Percentiles rank a stretch among this genome's conserved stretches.
Evolutionary conservation across 2,329 filamentous ascomycete genomes (phyloP).

Genomic region (Huntiella decipiens): DNA sequence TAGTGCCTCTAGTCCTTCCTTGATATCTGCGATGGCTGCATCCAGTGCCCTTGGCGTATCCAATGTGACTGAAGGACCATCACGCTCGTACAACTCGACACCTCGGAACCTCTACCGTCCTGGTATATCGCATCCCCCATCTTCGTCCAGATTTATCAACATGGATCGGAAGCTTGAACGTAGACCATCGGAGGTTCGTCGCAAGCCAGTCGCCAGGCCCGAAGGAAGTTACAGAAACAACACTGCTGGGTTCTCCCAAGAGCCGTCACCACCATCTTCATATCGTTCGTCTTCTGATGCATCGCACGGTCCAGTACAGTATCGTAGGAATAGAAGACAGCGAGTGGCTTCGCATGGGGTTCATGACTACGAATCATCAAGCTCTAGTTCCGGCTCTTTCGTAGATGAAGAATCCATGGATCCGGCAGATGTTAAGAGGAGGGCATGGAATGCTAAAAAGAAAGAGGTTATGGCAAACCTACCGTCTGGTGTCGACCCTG

Average conservation of each 20-base stretch:
- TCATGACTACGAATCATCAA: background rate
- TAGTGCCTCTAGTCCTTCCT: constrained; percentile 23
- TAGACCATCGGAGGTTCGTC: constrained; percentile 4
- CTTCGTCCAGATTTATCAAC: constrained; percentile 10
- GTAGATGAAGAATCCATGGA: background rate
- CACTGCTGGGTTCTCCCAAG: background rate
- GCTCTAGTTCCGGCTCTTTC: background rate
- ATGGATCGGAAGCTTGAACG: constrained; percentile 3
- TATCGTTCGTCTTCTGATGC: constrained; percentile 8
- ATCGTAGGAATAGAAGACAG: background rate
- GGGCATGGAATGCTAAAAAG: constrained; percentile 8
- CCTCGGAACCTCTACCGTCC: constrained; percentile 5
- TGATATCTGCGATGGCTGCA: constrained; percentile 35
- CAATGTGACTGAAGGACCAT: no score
- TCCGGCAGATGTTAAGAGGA: constrained; percentile 1
- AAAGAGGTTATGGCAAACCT: constrained; percentile 53
- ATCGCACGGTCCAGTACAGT: constrained; percentile 1
- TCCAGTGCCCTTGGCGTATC: constrained; percentile 29
- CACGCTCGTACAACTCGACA: background rate
- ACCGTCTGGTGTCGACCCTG: constrained; percentile 62
- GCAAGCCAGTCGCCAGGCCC: constrained; percentile 6
- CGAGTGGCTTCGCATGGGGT: background rate
- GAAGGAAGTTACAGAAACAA: no score
- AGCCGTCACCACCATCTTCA: constrained; percentile 4
- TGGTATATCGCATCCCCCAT: constrained; percentile 6